Evolutionary conservation across 495 filamentous ascomycete genomes (phyloP).

Genomic region (Sordaria brevicollis): DNA sequence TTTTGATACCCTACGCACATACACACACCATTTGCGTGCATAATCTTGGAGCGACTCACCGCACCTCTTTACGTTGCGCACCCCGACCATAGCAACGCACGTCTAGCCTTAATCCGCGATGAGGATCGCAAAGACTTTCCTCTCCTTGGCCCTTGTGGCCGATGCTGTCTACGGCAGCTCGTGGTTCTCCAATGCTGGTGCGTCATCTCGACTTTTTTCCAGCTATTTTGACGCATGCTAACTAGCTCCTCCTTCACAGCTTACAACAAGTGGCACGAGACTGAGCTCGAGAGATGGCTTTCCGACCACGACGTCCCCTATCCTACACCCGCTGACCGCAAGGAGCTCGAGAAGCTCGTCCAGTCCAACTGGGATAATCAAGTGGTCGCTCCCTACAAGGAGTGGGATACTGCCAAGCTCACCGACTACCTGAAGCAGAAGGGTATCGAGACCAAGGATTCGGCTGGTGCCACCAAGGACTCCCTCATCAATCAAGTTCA

Average conservation of each 20-base stretch:
- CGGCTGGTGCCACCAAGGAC: slow-evolving; percentile 53
- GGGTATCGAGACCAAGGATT: slow-evolving; percentile 55
- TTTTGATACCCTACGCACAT: slow-evolving; percentile 1
- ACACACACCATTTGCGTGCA: neutral
- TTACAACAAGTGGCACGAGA: slow-evolving; percentile 99
- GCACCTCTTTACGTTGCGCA: neutral
- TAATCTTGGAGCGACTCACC: neutral
- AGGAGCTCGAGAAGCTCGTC: slow-evolving; percentile 72
- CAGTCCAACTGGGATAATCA: slow-evolving; percentile 78
- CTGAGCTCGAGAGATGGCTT: slow-evolving; percentile 94
- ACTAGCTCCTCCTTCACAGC: slow-evolving; percentile 35
- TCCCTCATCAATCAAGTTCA: slow-evolving; percentile 58
- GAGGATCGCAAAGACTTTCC: slow-evolving; percentile 62
- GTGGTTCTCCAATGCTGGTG: slow-evolving; percentile 81
- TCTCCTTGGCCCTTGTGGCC: slow-evolving; percentile 61
- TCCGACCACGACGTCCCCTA: slow-evolving; percentile 87
- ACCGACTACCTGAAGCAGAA: slow-evolving; percentile 53
- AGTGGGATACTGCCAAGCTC: slow-evolving; percentile 60
- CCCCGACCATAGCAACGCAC: neutral
- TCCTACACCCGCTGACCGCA: slow-evolving; percentile 73
- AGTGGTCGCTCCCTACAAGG: slow-evolving; percentile 55
- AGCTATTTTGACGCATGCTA: neutral
- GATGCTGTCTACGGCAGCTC: slow-evolving; percentile 57
- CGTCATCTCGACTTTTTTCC: slow-evolving; percentile 22
- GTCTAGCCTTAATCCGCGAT: slow-evolving; percentile 35